Evolutionary conservation across 192 early-diverging fungal species (phyloP).

Genomic region (Piromyces finnis): DNA sequence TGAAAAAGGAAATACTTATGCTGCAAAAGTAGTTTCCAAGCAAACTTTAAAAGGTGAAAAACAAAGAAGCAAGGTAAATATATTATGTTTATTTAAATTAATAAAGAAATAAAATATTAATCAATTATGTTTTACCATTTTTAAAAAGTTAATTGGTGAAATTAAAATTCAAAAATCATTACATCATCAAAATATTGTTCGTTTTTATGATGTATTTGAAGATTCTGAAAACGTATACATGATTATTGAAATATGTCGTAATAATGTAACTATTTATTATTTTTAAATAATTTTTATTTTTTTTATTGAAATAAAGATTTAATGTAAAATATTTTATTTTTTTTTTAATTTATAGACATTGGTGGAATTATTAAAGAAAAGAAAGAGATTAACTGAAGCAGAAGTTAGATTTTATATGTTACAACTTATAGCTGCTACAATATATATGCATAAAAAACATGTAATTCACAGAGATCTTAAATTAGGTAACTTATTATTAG

Average conservation of each 20-base stretch:
- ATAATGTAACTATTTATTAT: constrained; percentile 25
- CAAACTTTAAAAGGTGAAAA: constrained; percentile 11
- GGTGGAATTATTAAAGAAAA: constrained; percentile 54
- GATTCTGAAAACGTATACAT: constrained; percentile 73
- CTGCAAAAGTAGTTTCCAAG: constrained; percentile 50
- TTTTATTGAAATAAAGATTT: no score
- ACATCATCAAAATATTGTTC: constrained; percentile 63
- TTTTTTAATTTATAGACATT: constrained; percentile 75
- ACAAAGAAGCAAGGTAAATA: constrained; percentile 22
- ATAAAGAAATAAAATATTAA: no score
- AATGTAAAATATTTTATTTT: no score
- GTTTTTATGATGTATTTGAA: constrained; percentile 69
- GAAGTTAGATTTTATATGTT: constrained; percentile 77
- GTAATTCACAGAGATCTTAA: constrained; percentile 94
- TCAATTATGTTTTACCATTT: no score
- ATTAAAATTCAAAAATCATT: constrained; percentile 59
- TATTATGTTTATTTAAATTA: neutral
- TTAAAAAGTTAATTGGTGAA: constrained; percentile 17
- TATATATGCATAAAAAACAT: constrained; percentile 57
- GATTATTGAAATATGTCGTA: constrained; percentile 81
- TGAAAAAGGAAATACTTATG: constrained; percentile 23
- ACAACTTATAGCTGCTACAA: constrained; percentile 60
- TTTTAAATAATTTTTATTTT: no score
- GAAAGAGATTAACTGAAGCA: constrained; percentile 67
- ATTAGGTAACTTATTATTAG: constrained; percentile 80